Conservation (phyloP, 345 rosid species). For the Aquilaria malaccensis region DNA sequence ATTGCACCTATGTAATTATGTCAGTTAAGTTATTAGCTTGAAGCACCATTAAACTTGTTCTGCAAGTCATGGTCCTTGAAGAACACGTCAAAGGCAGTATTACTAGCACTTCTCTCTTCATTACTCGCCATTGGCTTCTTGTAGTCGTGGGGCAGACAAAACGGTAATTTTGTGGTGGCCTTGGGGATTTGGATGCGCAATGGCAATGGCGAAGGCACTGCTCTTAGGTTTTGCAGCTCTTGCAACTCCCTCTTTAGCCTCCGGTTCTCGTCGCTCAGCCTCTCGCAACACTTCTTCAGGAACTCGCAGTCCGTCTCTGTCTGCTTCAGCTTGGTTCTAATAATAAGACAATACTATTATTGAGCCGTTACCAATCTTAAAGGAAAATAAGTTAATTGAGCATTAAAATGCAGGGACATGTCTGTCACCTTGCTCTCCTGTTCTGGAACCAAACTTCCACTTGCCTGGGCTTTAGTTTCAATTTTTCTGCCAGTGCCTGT, state of each 20-base stretch:
- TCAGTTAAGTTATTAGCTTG: no score
- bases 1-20: no score
- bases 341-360: neutral
- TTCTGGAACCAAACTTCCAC: constrained; percentile 87
- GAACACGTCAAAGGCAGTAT: no score
- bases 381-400: constrained; percentile 1
- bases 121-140: no score
- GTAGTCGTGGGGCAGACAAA: no score
- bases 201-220: neutral
- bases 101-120: no score
- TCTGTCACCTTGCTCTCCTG: constrained; percentile 63
- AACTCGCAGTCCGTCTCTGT: constrained; percentile 54
- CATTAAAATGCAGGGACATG: constrained; percentile 2
- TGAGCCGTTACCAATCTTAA: neutral
- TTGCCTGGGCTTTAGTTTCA: constrained; percentile 66
- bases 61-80: no score
- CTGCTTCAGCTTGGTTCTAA: constrained; percentile 65
- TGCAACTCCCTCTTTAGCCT: constrained; percentile 48
- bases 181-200: neutral
- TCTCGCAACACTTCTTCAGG: constrained; percentile 49
- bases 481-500: constrained; percentile 46
- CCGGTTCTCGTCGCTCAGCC: constrained; percentile 48
- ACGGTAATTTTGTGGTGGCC: neutral
- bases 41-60: no score
- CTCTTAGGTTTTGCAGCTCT: constrained; percentile 42